Base-by-base conservation (phyloP, 106 monocot genomes). In the Xerophyta viscosa region DNA sequence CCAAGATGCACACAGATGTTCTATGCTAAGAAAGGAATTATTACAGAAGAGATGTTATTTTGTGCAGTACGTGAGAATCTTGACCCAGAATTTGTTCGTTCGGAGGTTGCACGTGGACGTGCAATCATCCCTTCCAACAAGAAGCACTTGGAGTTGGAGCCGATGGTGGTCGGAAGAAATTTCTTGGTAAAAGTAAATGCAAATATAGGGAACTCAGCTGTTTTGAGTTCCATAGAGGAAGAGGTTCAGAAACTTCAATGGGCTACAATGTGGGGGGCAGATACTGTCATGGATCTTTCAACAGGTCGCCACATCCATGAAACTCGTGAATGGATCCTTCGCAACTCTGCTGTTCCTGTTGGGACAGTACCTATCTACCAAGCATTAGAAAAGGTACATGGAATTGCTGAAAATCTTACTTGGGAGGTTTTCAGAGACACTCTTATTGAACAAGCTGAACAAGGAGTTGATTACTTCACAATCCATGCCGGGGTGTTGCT, bases 1-100 rank as follows among this genome's bases (percentile, higher is more conserved):
- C 88, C 88, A 0, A 77, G 88, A 67, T 84, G 60, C 67, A 94
- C 94, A 27, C 94, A 94, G 66, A 94, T 94, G 94, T 94, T 66
- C 53, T 94, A 78, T 64, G 94, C 94, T 27, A 94, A 88, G 66
- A 68, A 85, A 50, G 94, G 84, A 54, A 76, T 94, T 48, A 73
- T 94, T 70, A 88, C 88, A 18, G 94, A 94, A 65, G 94, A 94
- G 52, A 94, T 94, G 94, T 27, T 88, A 52, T 94, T 66, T 57
- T 94, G 88, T 67, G 88, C 94, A 15, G 52, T 69, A 42, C 77
- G 94, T 45, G 94, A 94, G 65, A 84, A 77, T 20, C 88, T 94
- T 58, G 77, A 76, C 4, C 88, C 94, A 17, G 88, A 94, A 66
- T 94, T 84, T 58, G 81, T 94, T 13, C 62, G 84, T 23, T 84